phyloP scores from a whole-genome alignment of 495 filamentous ascomycete genomes.

The Xylaria curta region DNA sequence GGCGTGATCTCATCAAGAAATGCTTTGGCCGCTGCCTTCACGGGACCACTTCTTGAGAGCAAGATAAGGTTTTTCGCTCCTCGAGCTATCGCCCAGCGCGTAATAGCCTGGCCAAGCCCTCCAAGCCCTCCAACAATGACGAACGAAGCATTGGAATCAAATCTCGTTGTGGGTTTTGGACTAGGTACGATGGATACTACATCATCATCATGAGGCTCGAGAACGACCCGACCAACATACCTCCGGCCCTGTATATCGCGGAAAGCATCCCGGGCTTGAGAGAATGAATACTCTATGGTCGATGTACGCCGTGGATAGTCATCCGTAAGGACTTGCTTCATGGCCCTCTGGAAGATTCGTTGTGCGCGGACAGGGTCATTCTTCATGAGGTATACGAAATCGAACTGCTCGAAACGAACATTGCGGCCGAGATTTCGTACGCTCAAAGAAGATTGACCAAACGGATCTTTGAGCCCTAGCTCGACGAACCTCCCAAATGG shows the following conservation, averaged over 20 bases:
- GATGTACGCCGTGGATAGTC: conserved; percentile 22
- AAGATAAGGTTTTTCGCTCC: conserved; percentile 57
- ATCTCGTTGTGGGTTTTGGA: background rate
- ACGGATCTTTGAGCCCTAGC: conserved; percentile 32
- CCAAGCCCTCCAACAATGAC: conserved; percentile 54
- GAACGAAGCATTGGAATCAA: conserved; percentile 7
- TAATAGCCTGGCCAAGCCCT: conserved; percentile 55
- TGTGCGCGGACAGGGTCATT: conserved; percentile 24
- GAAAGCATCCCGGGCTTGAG: conserved; percentile 53
- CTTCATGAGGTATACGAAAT: conserved; percentile 14
- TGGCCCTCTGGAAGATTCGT: conserved; percentile 37
- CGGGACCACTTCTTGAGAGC: conserved; percentile 51
- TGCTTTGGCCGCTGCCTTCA: conserved; percentile 5
- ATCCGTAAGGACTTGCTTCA: conserved; percentile 27
- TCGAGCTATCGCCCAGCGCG: conserved; percentile 53
- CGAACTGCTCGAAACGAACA: conserved; percentile 25
- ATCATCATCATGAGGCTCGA: conserved; percentile 34
- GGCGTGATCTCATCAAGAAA: conserved; percentile 18
- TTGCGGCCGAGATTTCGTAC: conserved; percentile 19
- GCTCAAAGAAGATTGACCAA: background rate
- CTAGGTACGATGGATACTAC: conserved; percentile 25
- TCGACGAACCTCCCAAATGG: conserved; percentile 53
- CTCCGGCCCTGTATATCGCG: conserved; percentile 53
- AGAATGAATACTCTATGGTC: conserved; percentile 41
- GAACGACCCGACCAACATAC: conserved; percentile 55